These are phyloP conservation scores for Porphyrellus cyaneotinctus DNA, from an alignment of 768 basidiomycete genomes.

Conservation along the genomic window DNA sequence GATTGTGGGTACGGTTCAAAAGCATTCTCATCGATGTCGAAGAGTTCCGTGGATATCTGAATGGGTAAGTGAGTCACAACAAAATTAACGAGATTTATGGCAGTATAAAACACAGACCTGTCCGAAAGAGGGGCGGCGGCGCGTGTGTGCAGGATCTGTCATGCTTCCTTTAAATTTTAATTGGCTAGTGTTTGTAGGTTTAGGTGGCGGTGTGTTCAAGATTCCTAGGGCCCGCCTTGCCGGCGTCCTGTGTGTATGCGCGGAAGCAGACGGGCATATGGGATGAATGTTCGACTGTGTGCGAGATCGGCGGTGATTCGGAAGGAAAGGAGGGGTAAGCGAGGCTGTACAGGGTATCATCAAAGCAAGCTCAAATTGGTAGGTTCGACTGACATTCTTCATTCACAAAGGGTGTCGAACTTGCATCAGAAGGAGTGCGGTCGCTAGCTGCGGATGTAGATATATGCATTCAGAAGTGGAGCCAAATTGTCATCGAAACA, in stretches of 20 bases:
- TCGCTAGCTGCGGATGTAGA: constrained; percentile 51
- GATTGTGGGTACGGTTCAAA: constrained; percentile 47
- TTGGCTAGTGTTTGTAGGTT: constrained; percentile 48
- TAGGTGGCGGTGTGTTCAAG: constrained; percentile 62
- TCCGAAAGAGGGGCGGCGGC: constrained; percentile 38
- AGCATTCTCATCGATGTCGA: constrained; percentile 73
- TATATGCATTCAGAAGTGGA: constrained; percentile 27
- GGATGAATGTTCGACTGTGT: constrained; percentile 53
- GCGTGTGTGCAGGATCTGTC: constrained; percentile 62
- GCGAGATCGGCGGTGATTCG: constrained; percentile 51
- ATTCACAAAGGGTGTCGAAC: constrained; percentile 44
- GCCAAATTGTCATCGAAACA: neutral
- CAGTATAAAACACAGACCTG: constrained; percentile 33
- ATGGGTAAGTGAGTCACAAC: constrained; percentile 16
- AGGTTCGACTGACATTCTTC: constrained; percentile 44
- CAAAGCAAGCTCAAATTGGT: constrained; percentile 19
- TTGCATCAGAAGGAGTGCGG: constrained; percentile 44
- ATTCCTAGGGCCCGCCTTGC: constrained; percentile 35
- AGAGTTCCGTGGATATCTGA: constrained; percentile 53
- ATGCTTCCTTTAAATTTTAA: constrained; percentile 65
- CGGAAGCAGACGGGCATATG: constrained; percentile 26
- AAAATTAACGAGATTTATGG: constrained; percentile 9
- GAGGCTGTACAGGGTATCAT: constrained; percentile 38
- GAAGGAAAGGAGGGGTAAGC: constrained; percentile 56
- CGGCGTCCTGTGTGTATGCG: constrained; percentile 29